Percentiles rank a stretch among this genome's conserved stretches.
phyloP scores from a whole-genome alignment of 345 rosid genomes.

The Kernera saxatilis region DNA sequence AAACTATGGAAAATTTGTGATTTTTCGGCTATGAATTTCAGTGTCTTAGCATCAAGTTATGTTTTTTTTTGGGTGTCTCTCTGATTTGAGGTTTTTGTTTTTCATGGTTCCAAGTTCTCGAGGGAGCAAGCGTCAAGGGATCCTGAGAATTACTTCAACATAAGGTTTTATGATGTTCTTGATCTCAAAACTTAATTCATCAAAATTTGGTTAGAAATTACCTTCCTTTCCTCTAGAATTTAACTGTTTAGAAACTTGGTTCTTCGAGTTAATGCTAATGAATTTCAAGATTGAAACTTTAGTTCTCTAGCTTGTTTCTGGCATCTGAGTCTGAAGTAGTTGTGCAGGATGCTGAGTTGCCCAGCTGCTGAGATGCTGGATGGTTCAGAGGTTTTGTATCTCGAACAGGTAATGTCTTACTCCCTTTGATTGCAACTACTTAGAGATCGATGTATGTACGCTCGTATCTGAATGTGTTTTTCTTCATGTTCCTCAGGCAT shows the following conservation, averaged over 20 bases:
- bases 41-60: no score
- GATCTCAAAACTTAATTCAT: background rate
- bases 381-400: slow-evolving; percentile 73
- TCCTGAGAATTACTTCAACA: slow-evolving; percentile 85
- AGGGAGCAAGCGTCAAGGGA: slow-evolving; percentile 85
- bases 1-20: no score
- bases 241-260: background rate
- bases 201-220: no score
- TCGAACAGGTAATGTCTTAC: slow-evolving; percentile 52
- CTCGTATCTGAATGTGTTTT: background rate
- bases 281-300: background rate
- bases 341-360: slow-evolving; percentile 63
- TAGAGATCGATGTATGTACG: background rate
- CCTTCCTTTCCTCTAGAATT: no score
- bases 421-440: background rate
- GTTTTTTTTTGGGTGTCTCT: no score
- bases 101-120: slow-evolving; percentile 40
- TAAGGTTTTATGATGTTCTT: slow-evolving; percentile 47
- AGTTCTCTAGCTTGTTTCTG: background rate
- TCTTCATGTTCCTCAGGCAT: slow-evolving; percentile 43
- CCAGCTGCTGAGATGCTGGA: slow-evolving; percentile 93
- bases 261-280: background rate
- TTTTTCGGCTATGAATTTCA: no score
- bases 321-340: slow-evolving; percentile 5
- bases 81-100: background rate